Evolutionary conservation across 768 basidiomycete species (phyloP).

Genomic region (Boletus reticulatus): DNA sequence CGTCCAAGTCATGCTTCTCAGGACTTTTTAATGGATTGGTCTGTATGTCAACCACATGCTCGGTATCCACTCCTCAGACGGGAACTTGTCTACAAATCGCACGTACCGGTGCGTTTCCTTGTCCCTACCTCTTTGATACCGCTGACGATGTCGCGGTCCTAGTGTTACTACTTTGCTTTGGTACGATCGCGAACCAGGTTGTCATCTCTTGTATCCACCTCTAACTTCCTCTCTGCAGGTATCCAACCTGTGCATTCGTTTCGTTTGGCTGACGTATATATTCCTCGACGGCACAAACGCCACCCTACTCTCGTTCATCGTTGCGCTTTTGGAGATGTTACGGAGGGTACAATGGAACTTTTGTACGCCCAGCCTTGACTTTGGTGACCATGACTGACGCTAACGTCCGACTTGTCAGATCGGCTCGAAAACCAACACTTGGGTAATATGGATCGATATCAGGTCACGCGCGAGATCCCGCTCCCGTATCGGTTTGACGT

Average conservation of each 20-base stretch:
- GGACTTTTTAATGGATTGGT: constrained; percentile 95
- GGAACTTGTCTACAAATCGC: constrained; percentile 71
- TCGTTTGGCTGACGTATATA: constrained; percentile 82
- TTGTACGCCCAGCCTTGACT: constrained; percentile 44
- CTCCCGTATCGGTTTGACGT: constrained; percentile 68
- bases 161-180: constrained; percentile 81
- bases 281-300: constrained; percentile 47
- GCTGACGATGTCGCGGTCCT: background rate
- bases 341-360: constrained; percentile 93
- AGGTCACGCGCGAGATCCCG: constrained; percentile 81
- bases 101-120: constrained; percentile 47
- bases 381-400: background rate
- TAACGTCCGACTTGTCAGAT: constrained; percentile 41
- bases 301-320: constrained; percentile 62
- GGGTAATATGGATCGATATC: constrained; percentile 79
- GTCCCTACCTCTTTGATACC: background rate
- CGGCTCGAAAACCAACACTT: constrained; percentile 90
- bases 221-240: constrained; percentile 41
- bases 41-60: constrained; percentile 58
- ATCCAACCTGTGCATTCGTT: constrained; percentile 72
- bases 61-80: constrained; percentile 64
- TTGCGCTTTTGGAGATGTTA: constrained; percentile 70
- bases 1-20: constrained; percentile 24
- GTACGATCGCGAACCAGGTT: constrained; percentile 38
- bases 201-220: background rate